Percentiles rank a stretch among this genome's conserved stretches.
Evolutionary conservation across 2,329 filamentous ascomycete genomes (phyloP).

Genomic region (Zasmidium cellare): DNA sequence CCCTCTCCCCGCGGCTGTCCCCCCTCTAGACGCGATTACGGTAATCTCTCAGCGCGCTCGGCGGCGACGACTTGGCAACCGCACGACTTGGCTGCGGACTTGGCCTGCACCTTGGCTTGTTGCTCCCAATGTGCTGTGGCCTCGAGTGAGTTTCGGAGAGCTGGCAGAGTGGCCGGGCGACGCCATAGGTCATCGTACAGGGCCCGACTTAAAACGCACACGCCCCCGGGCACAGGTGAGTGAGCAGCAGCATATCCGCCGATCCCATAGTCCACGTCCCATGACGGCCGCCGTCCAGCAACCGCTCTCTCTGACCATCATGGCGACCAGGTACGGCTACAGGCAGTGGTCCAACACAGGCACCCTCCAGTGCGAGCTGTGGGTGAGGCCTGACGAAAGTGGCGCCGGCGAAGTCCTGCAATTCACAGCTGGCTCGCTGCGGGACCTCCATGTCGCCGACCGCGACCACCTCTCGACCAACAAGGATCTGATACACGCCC

Average conservation of each 20-base stretch:
- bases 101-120: background rate
- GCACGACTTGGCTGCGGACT: background rate
- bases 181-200: background rate
- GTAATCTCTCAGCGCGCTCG: background rate
- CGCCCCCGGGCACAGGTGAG: background rate
- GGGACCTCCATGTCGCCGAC: constrained; percentile 10
- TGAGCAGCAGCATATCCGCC: background rate
- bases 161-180: background rate
- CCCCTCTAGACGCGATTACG: too few relatives aligned
- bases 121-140: background rate
- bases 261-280: background rate
- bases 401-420: constrained; percentile 6
- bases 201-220: background rate
- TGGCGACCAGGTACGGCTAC: background rate
- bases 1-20: too few relatives aligned
- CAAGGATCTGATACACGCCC: constrained; percentile 11
- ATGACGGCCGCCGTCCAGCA: background rate
- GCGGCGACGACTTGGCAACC: background rate
- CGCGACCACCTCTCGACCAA: constrained; percentile 6
- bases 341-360: constrained; percentile 14
- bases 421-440: constrained; percentile 17
- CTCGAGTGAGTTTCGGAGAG: background rate
- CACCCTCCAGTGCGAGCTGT: constrained; percentile 15
- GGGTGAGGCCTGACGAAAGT: constrained; percentile 12
- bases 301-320: background rate